Evolutionary conservation across 2,329 filamentous ascomycete genomes (phyloP), one percentile per base, ranked within the genome.

Genomic region (Diplodia corticola): DNA sequence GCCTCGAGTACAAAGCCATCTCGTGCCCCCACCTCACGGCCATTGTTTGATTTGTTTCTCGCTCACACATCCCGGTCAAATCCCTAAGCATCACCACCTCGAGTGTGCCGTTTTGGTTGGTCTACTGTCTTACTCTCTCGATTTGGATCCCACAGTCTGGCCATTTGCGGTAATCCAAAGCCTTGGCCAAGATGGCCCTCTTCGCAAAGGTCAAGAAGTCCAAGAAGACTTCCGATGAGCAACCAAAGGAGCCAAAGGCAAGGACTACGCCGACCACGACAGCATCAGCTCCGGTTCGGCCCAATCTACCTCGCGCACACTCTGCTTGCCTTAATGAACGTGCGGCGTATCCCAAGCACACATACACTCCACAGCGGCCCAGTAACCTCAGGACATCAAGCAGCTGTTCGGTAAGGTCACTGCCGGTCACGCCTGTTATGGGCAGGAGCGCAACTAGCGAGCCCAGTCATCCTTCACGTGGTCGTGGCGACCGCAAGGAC

Each of bases 321-420:
- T 73, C 69, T 61, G 72, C 74, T 65, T 46, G 73, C 24, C 71
- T 73, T 6, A 72, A 70, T 10, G 71, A 74, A 67, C 73, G 73
- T n/a, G 70, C 67, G 22, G 64, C 67, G 20, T 68, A 63, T n/a
- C 69, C 71, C 26, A 64, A 60, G 24, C 66, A 44, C 68, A 69
- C 33, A 67, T 55, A 59, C 51, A 67, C 20, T 69, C 72, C 59
- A 69, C 73, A 57, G 40, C 69, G 30, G 68, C 69, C 54, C 33
- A 61, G 33, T 28, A 67, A 49, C 12, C 37, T 50, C 26, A 51
- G 63, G 24, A 49, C 63, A 22, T 55, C 50, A 26, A 64, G 63
- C 63, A 55, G 40, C 24, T 26, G 37, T 22, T 64, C 63, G 10
- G 24, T 61, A 17, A 35, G 24, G 17, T 49, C 57, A 33, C 22